These are phyloP conservation scores for Daldinia grandis DNA, from an alignment of 495 filamentous ascomycete genomes.

Conservation along the genomic window DNA sequence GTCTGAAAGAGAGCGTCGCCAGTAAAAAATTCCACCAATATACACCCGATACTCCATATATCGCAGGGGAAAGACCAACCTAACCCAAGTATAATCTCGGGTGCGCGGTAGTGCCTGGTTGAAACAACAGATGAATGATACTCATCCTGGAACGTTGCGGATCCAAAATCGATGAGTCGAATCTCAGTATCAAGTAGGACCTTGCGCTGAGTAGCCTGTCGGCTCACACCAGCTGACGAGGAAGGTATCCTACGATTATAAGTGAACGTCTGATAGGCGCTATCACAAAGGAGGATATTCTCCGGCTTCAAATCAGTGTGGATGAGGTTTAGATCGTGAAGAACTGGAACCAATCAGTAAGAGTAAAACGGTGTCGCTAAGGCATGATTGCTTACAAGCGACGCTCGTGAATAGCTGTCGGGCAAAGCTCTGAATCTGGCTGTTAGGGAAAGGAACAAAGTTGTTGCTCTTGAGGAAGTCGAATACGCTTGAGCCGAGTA, in stretches of 20 bases:
- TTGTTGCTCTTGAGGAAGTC: constrained; percentile 95
- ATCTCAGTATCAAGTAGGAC: constrained; percentile 96
- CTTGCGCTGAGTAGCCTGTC: constrained; percentile 83
- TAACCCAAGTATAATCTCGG: constrained; percentile 95
- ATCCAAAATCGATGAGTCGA: constrained; percentile 96
- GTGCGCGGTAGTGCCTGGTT: constrained; percentile 93
- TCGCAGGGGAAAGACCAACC: constrained; percentile 99
- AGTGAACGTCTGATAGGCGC: constrained; percentile 91
- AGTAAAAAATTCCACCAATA: constrained; percentile 98
- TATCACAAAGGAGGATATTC: constrained; percentile 94
- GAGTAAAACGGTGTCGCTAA: not conserved
- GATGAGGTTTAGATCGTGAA: constrained; percentile 97
- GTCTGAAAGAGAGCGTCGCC: constrained; percentile 98
- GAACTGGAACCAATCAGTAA: constrained; percentile 65
- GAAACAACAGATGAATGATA: constrained; percentile 98
- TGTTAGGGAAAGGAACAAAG: constrained; percentile 98
- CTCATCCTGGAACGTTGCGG: constrained; percentile 97
- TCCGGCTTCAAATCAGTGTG: constrained; percentile 98
- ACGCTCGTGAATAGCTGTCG: constrained; percentile 97
- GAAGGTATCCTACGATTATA: constrained; percentile 96
- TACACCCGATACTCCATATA: constrained; percentile 99
- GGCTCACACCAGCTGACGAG: constrained; percentile 76
- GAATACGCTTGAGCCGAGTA: constrained; percentile 96
- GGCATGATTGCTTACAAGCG: constrained; percentile 74
- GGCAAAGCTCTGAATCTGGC: constrained; percentile 96